phyloP scores from a whole-genome alignment of 1,139 yeast species.

The Torulaspora globosa region DNA sequence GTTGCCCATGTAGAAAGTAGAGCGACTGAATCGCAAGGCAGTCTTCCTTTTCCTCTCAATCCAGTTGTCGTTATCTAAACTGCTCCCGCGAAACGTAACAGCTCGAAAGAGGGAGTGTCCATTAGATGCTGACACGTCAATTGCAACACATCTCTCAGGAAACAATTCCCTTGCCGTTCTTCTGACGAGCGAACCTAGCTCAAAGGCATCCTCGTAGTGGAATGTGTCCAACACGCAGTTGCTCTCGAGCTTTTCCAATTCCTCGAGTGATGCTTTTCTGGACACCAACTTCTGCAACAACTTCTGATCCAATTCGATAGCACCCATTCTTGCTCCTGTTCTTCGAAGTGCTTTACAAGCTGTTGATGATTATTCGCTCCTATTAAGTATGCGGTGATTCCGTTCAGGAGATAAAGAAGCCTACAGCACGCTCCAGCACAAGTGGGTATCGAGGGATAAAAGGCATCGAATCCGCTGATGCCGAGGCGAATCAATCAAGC shows the following conservation, averaged over 20 bases:
- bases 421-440: not conserved
- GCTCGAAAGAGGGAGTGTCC: slow-evolving; percentile 55
- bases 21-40: slow-evolving; percentile 50
- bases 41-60: slow-evolving; percentile 51
- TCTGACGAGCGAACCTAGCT: slow-evolving; percentile 27
- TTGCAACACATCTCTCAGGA: slow-evolving; percentile 42
- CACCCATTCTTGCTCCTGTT: not conserved
- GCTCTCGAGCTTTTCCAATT: slow-evolving; percentile 23
- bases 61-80: slow-evolving; percentile 57
- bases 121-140: slow-evolving; percentile 47
- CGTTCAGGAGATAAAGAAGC: not conserved
- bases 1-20: slow-evolving; percentile 53
- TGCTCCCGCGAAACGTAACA: slow-evolving; percentile 43
- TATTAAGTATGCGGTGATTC: not conserved
- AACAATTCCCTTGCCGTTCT: slow-evolving; percentile 22
- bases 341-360: not conserved
- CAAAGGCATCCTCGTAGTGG: slow-evolving; percentile 27
- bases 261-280: slow-evolving; percentile 18
- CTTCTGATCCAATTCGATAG: slow-evolving; percentile 13
- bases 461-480: not conserved
- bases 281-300: slow-evolving; percentile 14
- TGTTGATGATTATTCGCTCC: not conserved
- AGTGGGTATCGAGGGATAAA: not conserved
- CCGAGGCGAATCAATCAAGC: not conserved
- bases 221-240: slow-evolving; percentile 18